Percentiles rank a stretch among this genome's conserved stretches.
phyloP scores from a whole-genome alignment of 176 grass and related monocot genomes.

The Ensete glaucum region DNA sequence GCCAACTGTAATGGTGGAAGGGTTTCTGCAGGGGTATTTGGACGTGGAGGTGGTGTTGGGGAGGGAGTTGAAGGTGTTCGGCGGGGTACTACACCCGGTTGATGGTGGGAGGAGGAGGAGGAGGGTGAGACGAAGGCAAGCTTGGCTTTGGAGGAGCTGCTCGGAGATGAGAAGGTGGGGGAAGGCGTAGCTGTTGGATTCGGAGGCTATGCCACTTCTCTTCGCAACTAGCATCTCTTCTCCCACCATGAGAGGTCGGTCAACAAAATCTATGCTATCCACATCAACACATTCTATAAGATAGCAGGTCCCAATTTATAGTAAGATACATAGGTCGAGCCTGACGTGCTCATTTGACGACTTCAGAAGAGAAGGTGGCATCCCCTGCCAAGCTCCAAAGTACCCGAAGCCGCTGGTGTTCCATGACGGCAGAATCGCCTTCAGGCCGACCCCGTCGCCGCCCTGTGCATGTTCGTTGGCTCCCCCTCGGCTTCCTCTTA shows the following conservation, averaged over 20 bases:
- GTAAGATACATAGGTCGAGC: too few relatives aligned
- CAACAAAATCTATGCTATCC: too few relatives aligned
- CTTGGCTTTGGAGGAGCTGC: neutral
- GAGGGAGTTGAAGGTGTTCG: slow-evolving; percentile 39
- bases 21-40: too few relatives aligned
- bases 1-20: too few relatives aligned
- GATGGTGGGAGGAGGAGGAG: slow-evolving; percentile 43
- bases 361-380: neutral
- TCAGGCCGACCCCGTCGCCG: slow-evolving; percentile 44
- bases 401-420: slow-evolving; percentile 57
- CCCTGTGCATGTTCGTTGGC: slow-evolving; percentile 60
- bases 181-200: too few relatives aligned
- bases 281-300: too few relatives aligned
- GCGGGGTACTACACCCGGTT: slow-evolving; percentile 44
- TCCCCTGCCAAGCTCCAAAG: slow-evolving; percentile 28
- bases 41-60: slow-evolving; percentile 38
- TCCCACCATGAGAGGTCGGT: too few relatives aligned
- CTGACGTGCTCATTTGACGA: too few relatives aligned
- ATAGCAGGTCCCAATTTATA: too few relatives aligned
- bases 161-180: too few relatives aligned
- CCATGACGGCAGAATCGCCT: slow-evolving; percentile 65
- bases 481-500: slow-evolving; percentile 59
- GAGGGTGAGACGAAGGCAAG: slow-evolving; percentile 20
- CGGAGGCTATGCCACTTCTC: too few relatives aligned
- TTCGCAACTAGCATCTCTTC: too few relatives aligned